These are phyloP conservation scores for Zalaria sp. DNA, from an alignment of 2,329 filamentous ascomycete species.

Conservation along the genomic window DNA sequence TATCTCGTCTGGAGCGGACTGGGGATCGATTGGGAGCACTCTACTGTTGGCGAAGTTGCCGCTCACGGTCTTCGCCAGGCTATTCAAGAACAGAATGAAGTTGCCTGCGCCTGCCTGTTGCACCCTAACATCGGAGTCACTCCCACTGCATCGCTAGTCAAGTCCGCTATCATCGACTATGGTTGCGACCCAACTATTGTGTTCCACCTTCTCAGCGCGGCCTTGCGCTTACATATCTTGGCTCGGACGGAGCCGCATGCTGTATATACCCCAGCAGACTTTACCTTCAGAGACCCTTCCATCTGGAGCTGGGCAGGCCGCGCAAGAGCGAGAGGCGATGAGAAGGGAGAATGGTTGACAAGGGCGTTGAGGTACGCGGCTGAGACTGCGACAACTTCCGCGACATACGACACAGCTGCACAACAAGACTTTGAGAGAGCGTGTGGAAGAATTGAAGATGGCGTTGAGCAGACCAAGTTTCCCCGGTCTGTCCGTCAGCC, in stretches of 20 bases:
- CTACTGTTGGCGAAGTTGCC: slow-evolving; percentile 12
- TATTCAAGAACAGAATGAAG: slow-evolving; percentile 9
- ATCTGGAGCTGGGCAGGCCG: slow-evolving; percentile 21
- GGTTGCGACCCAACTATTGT: slow-evolving; percentile 16
- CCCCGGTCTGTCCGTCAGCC: not conserved
- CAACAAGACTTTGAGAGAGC: slow-evolving; percentile 3
- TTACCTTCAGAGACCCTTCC: slow-evolving; percentile 18
- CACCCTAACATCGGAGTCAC: slow-evolving; percentile 8
- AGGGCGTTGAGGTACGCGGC: slow-evolving; percentile 10
- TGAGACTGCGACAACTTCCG: not conserved
- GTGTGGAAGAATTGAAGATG: slow-evolving; percentile 3
- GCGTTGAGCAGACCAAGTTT: slow-evolving; percentile 3
- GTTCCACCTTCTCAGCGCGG: slow-evolving; percentile 9
- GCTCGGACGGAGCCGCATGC: slow-evolving; percentile 2
- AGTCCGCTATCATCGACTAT: slow-evolving; percentile 15
- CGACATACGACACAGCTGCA: not conserved
- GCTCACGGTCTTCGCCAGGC: slow-evolving; percentile 15
- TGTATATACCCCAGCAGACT: not conserved
- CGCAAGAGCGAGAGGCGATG: slow-evolving; percentile 10
- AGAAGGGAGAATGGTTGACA: slow-evolving; percentile 16
- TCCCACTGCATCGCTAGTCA: slow-evolving; percentile 13
- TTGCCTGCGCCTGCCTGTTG: slow-evolving; percentile 12
- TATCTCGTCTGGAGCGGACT: slow-evolving; percentile 5
- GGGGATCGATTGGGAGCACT: slow-evolving; percentile 5
- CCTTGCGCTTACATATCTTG: slow-evolving; percentile 3